A percentile compares a stretch with the other conserved stretches of the same genome.
Conservation (phyloP, 2,329 filamentous ascomycete genomes). For the Cadophora sp. region DNA sequence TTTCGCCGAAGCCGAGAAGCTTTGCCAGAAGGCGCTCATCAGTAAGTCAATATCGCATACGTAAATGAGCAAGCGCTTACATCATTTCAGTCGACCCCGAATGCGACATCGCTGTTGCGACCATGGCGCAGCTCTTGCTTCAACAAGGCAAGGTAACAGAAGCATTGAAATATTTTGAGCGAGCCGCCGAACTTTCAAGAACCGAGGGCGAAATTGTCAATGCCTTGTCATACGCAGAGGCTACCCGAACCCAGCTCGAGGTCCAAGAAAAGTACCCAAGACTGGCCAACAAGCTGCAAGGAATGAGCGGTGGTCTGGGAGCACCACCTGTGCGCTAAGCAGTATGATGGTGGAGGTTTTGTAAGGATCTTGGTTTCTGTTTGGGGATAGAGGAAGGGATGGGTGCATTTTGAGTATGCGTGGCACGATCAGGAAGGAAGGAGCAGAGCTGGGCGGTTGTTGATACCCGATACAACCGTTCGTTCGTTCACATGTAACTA, state of each 20-base stretch:
- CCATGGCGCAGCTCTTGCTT: conserved; percentile 95
- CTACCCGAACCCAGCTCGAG: conserved; percentile 93
- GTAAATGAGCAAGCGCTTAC: conserved; percentile 18
- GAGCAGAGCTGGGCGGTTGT: conserved; percentile 18
- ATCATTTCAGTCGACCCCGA: conserved; percentile 84
- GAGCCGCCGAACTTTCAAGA: conserved; percentile 89
- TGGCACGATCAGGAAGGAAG: conserved; percentile 15
- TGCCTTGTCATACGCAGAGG: conserved; percentile 94
- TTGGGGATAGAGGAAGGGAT: conserved; percentile 13
- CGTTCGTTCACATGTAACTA: conserved; percentile 37
- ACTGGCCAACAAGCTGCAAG: conserved; percentile 73
- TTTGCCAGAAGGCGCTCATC: conserved; percentile 96
- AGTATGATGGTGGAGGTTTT: background rate
- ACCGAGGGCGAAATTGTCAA: conserved; percentile 97
- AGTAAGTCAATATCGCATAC: conserved; percentile 65
- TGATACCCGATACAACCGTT: conserved; percentile 19
- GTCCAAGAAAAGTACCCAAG: conserved; percentile 87
- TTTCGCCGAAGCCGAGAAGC: conserved; percentile 90
- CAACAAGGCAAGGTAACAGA: conserved; percentile 98
- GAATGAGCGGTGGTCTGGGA: conserved; percentile 55
- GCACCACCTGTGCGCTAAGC: conserved; percentile 38
- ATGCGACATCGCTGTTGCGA: conserved; percentile 97
- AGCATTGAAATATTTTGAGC: conserved; percentile 95
- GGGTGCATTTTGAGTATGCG: conserved; percentile 26
- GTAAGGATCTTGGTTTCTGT: conserved; percentile 10